These are phyloP conservation scores for Macrophomina phaseolina DNA, from an alignment of 2,329 filamentous ascomycete genomes.

Conservation along the genomic window DNA sequence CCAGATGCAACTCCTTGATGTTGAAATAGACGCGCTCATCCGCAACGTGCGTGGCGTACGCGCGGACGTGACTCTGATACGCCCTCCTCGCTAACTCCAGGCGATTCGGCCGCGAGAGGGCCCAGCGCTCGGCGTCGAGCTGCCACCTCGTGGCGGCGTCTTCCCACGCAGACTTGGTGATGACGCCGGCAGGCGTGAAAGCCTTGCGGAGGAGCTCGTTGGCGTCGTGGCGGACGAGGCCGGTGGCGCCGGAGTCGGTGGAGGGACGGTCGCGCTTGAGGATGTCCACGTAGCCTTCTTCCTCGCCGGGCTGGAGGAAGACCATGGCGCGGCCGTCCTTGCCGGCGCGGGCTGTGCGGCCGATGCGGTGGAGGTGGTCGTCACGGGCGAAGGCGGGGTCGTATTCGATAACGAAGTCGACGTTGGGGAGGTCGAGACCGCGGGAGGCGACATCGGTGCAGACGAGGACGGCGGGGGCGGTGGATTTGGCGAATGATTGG, in stretches of 20 bases:
- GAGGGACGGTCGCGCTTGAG: conserved; percentile 55
- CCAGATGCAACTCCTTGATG: conserved; percentile 87
- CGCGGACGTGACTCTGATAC: conserved; percentile 90
- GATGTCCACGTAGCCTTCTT: conserved; percentile 87
- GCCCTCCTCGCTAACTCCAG: conserved; percentile 83
- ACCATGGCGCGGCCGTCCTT: conserved; percentile 84
- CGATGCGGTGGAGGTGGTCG: conserved; percentile 93
- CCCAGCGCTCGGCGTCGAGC: conserved; percentile 70
- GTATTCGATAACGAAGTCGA: conserved; percentile 94
- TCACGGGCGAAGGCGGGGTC: conserved; percentile 92
- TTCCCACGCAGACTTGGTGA: conserved; percentile 59
- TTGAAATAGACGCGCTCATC: conserved; percentile 88
- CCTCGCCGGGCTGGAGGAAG: conserved; percentile 87
- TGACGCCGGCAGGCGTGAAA: conserved; percentile 50
- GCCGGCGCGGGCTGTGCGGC: conserved; percentile 91
- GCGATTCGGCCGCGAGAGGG: conserved; percentile 67
- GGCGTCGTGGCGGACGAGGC: conserved; percentile 64
- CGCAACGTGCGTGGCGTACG: conserved; percentile 91
- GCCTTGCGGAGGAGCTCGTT: conserved; percentile 72
- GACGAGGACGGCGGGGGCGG: conserved; percentile 79
- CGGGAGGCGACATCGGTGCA: conserved; percentile 96
- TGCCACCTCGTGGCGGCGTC: conserved; percentile 71
- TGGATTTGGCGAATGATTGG: conserved; percentile 75
- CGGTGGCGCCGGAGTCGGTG: conserved; percentile 35
- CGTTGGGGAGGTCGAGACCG: conserved; percentile 91